These are phyloP conservation scores for Rhizopogon vesiculosus DNA, from an alignment of 768 basidiomycete species.

Conservation along the genomic window DNA sequence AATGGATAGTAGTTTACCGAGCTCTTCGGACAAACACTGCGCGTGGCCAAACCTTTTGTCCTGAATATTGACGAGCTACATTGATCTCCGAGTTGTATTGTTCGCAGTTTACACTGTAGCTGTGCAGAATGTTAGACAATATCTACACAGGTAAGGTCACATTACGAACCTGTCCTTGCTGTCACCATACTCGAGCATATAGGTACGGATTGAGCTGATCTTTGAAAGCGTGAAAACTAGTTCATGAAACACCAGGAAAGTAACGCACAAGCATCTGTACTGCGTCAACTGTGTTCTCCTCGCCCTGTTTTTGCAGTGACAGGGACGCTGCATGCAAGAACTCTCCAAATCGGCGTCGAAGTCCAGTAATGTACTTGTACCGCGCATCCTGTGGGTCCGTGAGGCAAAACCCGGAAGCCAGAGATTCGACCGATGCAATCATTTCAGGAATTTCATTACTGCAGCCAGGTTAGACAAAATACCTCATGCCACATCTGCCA, in stretches of 20 bases:
- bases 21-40: slow-evolving; percentile 64
- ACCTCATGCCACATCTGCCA: not conserved
- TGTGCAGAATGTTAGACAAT: slow-evolving; percentile 16
- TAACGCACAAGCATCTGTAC: slow-evolving; percentile 40
- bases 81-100: slow-evolving; percentile 57
- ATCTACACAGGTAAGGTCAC: slow-evolving; percentile 6
- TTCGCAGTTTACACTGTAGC: slow-evolving; percentile 54
- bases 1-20: slow-evolving; percentile 35
- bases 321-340: slow-evolving; percentile 71
- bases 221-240: not conserved
- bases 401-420: slow-evolving; percentile 65
- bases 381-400: slow-evolving; percentile 60
- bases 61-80: slow-evolving; percentile 61
- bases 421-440: slow-evolving; percentile 57
- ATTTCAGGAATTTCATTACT: slow-evolving; percentile 77
- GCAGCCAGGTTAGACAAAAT: slow-evolving; percentile 2
- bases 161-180: slow-evolving; percentile 46
- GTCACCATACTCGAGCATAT: slow-evolving; percentile 73
- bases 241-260: not conserved
- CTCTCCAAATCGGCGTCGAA: slow-evolving; percentile 60
- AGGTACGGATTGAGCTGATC: slow-evolving; percentile 52
- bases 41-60: slow-evolving; percentile 76
- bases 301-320: slow-evolving; percentile 65
- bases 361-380: slow-evolving; percentile 51
- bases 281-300: slow-evolving; percentile 78